Conservation (phyloP, 148 eudicot species). For the Camellia granthamiana region DNA sequence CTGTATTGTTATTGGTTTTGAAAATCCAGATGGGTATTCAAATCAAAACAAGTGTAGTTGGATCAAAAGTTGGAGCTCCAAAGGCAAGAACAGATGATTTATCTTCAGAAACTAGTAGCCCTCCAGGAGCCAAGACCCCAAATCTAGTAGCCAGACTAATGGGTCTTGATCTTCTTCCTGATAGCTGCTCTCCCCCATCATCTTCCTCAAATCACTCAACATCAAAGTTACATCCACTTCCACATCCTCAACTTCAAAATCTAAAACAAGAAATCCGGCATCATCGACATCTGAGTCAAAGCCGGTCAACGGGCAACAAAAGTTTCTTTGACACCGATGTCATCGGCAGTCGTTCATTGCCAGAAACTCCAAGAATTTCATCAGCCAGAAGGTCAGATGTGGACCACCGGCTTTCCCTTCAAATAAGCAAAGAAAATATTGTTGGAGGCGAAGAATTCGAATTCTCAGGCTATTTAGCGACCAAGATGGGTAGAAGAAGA, state of each 20-base stretch:
- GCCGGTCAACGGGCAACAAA: background rate
- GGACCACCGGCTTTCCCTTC: conserved; percentile 57
- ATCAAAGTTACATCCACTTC: conserved; percentile 7
- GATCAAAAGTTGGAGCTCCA: conserved; percentile 29
- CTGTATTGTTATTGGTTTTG: background rate
- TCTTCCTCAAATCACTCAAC: conserved; percentile 23
- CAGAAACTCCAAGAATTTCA: conserved; percentile 47
- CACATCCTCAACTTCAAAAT: background rate
- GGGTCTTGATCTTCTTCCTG: conserved; percentile 72
- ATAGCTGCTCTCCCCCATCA: conserved; percentile 33
- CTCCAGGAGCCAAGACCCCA: conserved; percentile 56
- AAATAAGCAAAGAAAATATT: conserved; percentile 54
- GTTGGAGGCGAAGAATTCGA: conserved; percentile 23
- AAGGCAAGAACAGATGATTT: conserved; percentile 31
- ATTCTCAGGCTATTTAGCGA: background rate
- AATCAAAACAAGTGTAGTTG: conserved; percentile 32
- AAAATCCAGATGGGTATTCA: conserved; percentile 41
- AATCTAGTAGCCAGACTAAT: conserved; percentile 61
- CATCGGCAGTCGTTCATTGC: conserved; percentile 25
- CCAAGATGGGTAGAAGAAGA: conserved; percentile 17
- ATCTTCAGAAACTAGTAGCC: conserved; percentile 38
- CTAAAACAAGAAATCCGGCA: background rate
- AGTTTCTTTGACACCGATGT: conserved; percentile 9
- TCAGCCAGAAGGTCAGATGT: conserved; percentile 41
- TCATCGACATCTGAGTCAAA: background rate